Evolutionary conservation across 2,329 filamentous ascomycete genomes (phyloP), one percentile per base, ranked within the genome.

Genomic region (Xylaria sp.): DNA sequence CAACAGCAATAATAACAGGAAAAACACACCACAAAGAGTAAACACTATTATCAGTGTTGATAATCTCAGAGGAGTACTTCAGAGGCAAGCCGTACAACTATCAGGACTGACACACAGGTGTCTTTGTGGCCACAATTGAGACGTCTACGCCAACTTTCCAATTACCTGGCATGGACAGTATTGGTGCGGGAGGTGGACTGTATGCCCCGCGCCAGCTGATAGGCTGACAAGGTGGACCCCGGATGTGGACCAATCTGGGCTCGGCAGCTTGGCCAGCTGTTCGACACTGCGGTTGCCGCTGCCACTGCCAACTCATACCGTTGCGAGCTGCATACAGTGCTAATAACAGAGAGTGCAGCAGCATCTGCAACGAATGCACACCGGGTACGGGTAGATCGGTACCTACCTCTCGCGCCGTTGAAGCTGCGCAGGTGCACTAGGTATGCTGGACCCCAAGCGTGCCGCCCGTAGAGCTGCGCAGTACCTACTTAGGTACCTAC

Each of bases 141-240:
- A 35, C 37, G 44, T 63, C 60, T 4, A 32, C 13, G 44, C 18
- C 40, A 44, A 8, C 60, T 47, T 40, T 54, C 40, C 25, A 29
- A 29, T 12, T 18, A 18, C 10, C 32, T 9, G 10, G 32, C 12
- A 3, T 23, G 21, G 16, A 55, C 40, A 63, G 50, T 47, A 66
- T 59, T 58, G 60, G 57, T 60, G 37, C 47, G 8, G 37, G 64
- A 42, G 32, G 40, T 16, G 21, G 13, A 63, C 68, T 71, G 67
- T 63, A 69, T 74, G 72, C 74, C 73, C 74, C 74, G 71, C 75
- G 74, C 68, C 66, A 61, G 54, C 27, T 68, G 61, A 66, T 64
- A 47, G 57, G 59, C 10, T n/a, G 51, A 12, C 0, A 54, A 16
- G 12, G 50, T 66, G 54, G 66, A 57, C 18, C 66, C 61, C 62